A percentile compares a stretch with the other conserved stretches of the same genome.
These are phyloP conservation scores for Pisolithus orientalis DNA, from an alignment of 768 basidiomycete species.

Conservation along the genomic window DNA sequence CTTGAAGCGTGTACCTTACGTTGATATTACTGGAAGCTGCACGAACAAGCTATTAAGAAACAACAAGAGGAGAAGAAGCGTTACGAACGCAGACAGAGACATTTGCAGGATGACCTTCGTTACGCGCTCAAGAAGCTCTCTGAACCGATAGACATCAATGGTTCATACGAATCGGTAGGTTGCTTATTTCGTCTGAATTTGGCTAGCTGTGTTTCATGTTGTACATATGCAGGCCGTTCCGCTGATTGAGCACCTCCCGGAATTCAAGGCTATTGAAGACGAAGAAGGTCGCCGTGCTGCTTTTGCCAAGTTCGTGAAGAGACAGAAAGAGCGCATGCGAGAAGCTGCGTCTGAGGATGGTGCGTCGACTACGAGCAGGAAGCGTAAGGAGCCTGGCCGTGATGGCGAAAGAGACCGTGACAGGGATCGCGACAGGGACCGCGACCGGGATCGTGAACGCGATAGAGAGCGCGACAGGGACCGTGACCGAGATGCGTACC, in stretches of 20 bases:
- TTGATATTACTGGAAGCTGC: slow-evolving; percentile 45
- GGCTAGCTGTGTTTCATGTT: not conserved
- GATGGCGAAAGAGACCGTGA: slow-evolving; percentile 48
- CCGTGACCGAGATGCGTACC: slow-evolving; percentile 19
- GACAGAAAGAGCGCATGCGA: slow-evolving; percentile 87
- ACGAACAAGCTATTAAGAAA: slow-evolving; percentile 61
- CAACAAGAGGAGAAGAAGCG: slow-evolving; percentile 86
- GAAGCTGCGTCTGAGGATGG: slow-evolving; percentile 79
- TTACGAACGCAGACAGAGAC: slow-evolving; percentile 75
- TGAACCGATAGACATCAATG: slow-evolving; percentile 69
- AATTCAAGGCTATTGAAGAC: slow-evolving; percentile 83
- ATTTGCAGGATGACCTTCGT: slow-evolving; percentile 91
- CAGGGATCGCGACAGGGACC: slow-evolving; percentile 35
- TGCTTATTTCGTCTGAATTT: not conserved
- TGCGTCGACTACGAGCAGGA: slow-evolving; percentile 70
- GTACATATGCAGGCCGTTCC: slow-evolving; percentile 50
- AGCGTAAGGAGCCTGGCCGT: slow-evolving; percentile 63
- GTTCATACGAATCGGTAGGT: slow-evolving; percentile 77
- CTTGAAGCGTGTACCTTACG: not conserved
- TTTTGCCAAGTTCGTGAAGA: slow-evolving; percentile 81
- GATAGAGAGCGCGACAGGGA: slow-evolving; percentile 22
- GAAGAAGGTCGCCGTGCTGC: slow-evolving; percentile 80
- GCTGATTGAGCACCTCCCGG: slow-evolving; percentile 73
- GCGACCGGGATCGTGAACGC: slow-evolving; percentile 27
- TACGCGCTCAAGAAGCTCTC: slow-evolving; percentile 90